Base-by-base conservation (phyloP, 768 basidiomycete genomes). In the Trametes cubensis region DNA sequence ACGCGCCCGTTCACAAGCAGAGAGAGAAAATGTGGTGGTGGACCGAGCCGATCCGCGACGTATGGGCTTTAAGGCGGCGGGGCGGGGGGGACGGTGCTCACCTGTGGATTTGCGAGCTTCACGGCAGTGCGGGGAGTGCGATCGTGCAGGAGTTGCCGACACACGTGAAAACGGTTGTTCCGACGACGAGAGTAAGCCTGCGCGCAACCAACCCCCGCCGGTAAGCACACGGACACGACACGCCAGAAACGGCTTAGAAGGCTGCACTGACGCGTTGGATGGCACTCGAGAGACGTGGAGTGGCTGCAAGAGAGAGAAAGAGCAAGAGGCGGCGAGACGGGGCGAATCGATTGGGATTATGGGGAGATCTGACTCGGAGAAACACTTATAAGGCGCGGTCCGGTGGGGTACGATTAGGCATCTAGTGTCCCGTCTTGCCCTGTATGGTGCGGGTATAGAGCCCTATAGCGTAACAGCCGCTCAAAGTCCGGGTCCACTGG, bases 121-220 rank as follows among this genome's bases (percentile, higher is more conserved):
- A 47, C 44, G 44, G 57, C 21, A 46, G 51, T 54, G 51, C 50
- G 51, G 57, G 62, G 62, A 26, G 23, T 25, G 47, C 56, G 62
- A 63, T 58, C 57, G 56, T 49, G 52, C 40, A 34, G 46, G 56
- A 46, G 48, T 28, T 52, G 50, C 55, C 55, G 62, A 58, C 40
- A 51, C 63, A 64, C 63, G 63, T 64, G 63, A 60, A 64, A 62
- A 47, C 54, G 30, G 58, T 23, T 60, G 53, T 64, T 56, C 55
- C 63, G 58, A 49, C n/a, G 44, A 28, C 34, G n/a, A 21, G 34
- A 34, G 6, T 4, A 34, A 5, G 34, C 53, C 50, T 63, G 46
- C 51, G 41, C 40, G 20, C 58, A 28, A 34, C 6, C 4, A 4
- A 8, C 28, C 4, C 5, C 34, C 6, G 45, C 23, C 53, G 62